Base-by-base conservation (phyloP, 208 protist species). In the Phytomonas serpens region DNA sequence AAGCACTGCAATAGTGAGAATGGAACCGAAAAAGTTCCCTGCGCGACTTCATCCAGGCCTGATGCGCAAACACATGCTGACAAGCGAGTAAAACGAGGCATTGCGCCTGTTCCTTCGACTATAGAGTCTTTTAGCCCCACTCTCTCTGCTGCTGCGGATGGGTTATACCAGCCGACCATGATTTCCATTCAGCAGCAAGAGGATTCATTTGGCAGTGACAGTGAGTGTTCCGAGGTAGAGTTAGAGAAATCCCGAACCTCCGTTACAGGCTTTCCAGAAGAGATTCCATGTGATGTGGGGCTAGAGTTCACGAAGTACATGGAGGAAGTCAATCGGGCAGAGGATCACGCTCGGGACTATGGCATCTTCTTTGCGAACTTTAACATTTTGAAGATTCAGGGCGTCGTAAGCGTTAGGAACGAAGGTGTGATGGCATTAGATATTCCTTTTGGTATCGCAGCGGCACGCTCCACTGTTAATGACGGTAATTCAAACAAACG, bases 401-500 rank as follows among this genome's bases (percentile, higher is more conserved):
- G 88, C 16, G 77, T 75, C 38, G 72, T 91, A 47, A 34, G 69
- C 33, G 78, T 93, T 31, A 78, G 78, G 32, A 74, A 84, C 29
- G 77, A 84, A 34, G 85, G 85, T 67, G 83, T 85, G 75, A 61
- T 87, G 6, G 72, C 83, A 19, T 31, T 93, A 64, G 72, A 89
- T 67, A 57, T 94, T 29, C 89, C 89, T 23, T 61, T 73, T 9
- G 92, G 92, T n/a, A 27, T 93, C 19, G 79, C 76, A 30, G 23
- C 88, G 32, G 86, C 86, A 7, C 74, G 79, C 6, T 89, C 89
- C 2, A 91, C 88, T 3, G 68, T 94, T 14, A 96, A 96, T 70
- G 89, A 93, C 64, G 77, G 83, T 57, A 94, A 93, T 75, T 94
- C 92, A 13, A 96, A 86, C 72, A 89, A 79, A 51, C 83, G 92